A percentile compares a stretch with the other conserved stretches of the same genome.
Evolutionary conservation across 495 filamentous ascomycete genomes (phyloP).

Genomic region (Wilcoxina mikolae): DNA sequence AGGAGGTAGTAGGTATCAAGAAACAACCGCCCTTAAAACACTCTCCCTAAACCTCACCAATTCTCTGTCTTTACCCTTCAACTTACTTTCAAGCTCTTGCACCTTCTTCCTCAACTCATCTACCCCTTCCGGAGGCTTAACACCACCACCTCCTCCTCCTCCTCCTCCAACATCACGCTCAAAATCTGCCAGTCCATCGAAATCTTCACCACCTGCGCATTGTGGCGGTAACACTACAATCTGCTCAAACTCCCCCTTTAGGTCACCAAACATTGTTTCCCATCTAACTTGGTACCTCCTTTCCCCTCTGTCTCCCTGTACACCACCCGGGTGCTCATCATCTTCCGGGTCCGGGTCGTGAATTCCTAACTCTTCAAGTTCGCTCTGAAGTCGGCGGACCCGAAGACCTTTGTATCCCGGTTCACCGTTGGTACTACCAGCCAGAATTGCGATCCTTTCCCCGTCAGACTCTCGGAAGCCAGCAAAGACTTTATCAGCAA

Average conservation of each 20-base stretch:
- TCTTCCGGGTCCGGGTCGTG: conserved; percentile 12
- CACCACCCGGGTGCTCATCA: conserved; percentile 14
- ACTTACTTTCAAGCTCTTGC: conserved; percentile 15
- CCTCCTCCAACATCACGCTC: background rate
- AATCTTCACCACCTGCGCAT: conserved; percentile 1
- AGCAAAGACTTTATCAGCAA: conserved; percentile 20
- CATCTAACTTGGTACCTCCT: conserved; percentile 20
- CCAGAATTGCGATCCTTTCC: background rate
- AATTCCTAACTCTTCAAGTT: conserved; percentile 2
- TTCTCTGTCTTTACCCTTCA: conserved; percentile 23
- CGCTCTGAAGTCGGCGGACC: conserved; percentile 1
- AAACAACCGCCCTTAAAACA: conserved; percentile 23
- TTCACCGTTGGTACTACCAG: background rate
- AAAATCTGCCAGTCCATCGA: background rate
- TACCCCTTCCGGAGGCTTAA: background rate
- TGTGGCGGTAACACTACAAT: conserved; percentile 12
- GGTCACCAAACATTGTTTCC: conserved; percentile 17
- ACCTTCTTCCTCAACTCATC: conserved; percentile 23
- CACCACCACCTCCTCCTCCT: background rate
- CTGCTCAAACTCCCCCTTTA: conserved; percentile 27
- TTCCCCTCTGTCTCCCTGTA: conserved; percentile 12
- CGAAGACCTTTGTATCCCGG: background rate
- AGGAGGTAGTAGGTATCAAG: background rate
- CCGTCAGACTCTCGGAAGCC: conserved; percentile 12
- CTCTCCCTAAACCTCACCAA: conserved; percentile 19